Evolutionary conservation across 1,139 yeast species (phyloP).

Genomic region (Sugiyamaella castrensis): DNA sequence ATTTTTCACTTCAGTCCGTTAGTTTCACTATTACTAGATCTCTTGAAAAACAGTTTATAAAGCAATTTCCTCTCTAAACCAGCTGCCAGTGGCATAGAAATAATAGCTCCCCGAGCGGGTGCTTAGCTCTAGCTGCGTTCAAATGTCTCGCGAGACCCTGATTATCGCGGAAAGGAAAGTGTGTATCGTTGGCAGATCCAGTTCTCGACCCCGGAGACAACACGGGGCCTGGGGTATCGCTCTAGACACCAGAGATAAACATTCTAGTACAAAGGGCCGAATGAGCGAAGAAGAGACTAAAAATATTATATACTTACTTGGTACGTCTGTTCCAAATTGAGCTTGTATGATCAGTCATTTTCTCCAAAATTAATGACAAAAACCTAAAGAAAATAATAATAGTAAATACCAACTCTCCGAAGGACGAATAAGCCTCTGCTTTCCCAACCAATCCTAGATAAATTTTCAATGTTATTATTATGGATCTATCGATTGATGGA

Average conservation of each 20-base stretch:
- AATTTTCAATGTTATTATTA: too few species aligned
- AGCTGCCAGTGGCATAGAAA: too few species aligned
- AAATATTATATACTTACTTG: constrained; percentile 18
- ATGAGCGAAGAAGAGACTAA: too few species aligned
- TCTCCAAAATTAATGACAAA: constrained; percentile 10
- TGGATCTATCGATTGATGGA: too few species aligned
- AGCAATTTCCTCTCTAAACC: not conserved
- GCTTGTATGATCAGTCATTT: constrained; percentile 14
- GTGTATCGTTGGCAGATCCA: too few species aligned
- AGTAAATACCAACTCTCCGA: not conserved
- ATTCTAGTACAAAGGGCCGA: too few species aligned
- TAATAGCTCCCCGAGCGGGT: not conserved
- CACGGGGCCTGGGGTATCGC: too few species aligned
- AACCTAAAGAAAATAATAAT: not conserved
- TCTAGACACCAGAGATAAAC: too few species aligned
- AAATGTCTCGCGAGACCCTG: not conserved
- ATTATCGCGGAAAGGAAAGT: too few species aligned
- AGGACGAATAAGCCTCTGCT: too few species aligned
- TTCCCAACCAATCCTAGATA: too few species aligned
- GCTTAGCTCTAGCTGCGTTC: not conserved
- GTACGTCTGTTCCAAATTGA: constrained; percentile 31
- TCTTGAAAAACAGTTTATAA: not conserved
- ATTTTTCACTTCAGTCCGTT: constrained; percentile 24
- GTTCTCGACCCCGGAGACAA: too few species aligned
- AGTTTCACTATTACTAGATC: not conserved